Evolutionary conservation across 139 green algal species (phyloP).

Genomic region (Axilococcus clingmanii): DNA sequence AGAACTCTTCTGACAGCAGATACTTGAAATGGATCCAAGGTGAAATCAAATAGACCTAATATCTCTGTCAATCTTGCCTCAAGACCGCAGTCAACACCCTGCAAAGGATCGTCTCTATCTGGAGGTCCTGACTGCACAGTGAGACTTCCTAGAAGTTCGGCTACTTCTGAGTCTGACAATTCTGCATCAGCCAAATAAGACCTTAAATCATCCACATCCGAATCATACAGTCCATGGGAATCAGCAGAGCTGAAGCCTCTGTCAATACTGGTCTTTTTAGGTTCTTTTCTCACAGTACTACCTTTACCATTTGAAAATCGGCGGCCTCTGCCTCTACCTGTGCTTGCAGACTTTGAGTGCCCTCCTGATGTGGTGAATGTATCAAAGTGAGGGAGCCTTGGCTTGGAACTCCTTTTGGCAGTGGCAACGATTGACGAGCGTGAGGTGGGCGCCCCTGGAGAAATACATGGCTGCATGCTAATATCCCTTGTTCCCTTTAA

Average conservation of each 20-base stretch:
- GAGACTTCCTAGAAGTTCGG: conserved; percentile 35
- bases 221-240: too few species aligned
- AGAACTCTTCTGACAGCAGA: conserved; percentile 56
- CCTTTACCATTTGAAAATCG: neutral
- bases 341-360: neutral
- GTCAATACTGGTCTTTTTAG: neutral
- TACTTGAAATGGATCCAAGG: conserved; percentile 63
- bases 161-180: conserved; percentile 29
- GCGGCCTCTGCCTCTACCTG: neutral
- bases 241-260: neutral
- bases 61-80: neutral
- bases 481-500: conserved; percentile 71
- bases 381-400: neutral
- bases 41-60: conserved; percentile 46
- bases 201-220: conserved; percentile 4
- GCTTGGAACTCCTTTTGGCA: neutral
- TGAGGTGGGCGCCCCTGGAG: neutral
- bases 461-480: conserved; percentile 9
- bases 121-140: neutral
- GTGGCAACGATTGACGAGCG: neutral
- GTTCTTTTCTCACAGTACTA: neutral
- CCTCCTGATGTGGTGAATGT: neutral
- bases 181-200: neutral
- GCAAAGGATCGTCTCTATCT: neutral
- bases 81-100: too few species aligned